phyloP scores from a whole-genome alignment of 2,329 filamentous ascomycete genomes.

The Aspergillus viridinutans region DNA sequence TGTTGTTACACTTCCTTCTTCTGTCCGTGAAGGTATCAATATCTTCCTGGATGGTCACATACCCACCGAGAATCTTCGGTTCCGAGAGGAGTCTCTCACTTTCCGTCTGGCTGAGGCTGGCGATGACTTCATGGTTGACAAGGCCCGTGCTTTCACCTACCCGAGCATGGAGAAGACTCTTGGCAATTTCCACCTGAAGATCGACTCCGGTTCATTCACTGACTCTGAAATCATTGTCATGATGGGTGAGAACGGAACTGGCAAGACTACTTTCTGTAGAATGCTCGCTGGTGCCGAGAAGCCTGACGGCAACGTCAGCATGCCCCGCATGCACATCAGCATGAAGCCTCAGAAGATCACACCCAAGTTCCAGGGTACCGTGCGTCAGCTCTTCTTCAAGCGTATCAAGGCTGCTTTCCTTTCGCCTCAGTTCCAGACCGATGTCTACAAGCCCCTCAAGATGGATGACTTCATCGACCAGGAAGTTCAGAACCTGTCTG shows the following conservation, averaged over 20 bases:
- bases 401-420: slow-evolving; percentile 97
- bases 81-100: slow-evolving; percentile 93
- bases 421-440: slow-evolving; percentile 97
- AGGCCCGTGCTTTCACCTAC: slow-evolving; percentile 79
- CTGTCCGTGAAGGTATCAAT: slow-evolving; percentile 98
- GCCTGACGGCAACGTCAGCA: slow-evolving; percentile 71
- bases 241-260: slow-evolving; percentile 99
- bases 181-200: slow-evolving; percentile 76
- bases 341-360: slow-evolving; percentile 99
- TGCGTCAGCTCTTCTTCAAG: slow-evolving; percentile 98
- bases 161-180: slow-evolving; percentile 90
- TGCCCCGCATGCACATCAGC: slow-evolving; percentile 94
- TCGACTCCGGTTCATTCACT: slow-evolving; percentile 83
- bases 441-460: slow-evolving; percentile 99
- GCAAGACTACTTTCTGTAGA: slow-evolving; percentile 98
- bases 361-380: slow-evolving; percentile 94
- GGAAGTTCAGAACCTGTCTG: slow-evolving; percentile 97
- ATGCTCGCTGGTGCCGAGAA: slow-evolving; percentile 91
- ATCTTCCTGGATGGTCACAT: slow-evolving; percentile 99
- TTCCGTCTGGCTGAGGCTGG: slow-evolving; percentile 89
- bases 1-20: slow-evolving; percentile 92
- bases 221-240: slow-evolving; percentile 99
- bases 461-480: slow-evolving; percentile 99
- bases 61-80: slow-evolving; percentile 95
- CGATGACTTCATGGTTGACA: slow-evolving; percentile 83